Evolutionary conservation across 148 eudicot genomes (phyloP), one percentile per base, ranked within the genome.

Genomic region (Nyssa sinensis): DNA sequence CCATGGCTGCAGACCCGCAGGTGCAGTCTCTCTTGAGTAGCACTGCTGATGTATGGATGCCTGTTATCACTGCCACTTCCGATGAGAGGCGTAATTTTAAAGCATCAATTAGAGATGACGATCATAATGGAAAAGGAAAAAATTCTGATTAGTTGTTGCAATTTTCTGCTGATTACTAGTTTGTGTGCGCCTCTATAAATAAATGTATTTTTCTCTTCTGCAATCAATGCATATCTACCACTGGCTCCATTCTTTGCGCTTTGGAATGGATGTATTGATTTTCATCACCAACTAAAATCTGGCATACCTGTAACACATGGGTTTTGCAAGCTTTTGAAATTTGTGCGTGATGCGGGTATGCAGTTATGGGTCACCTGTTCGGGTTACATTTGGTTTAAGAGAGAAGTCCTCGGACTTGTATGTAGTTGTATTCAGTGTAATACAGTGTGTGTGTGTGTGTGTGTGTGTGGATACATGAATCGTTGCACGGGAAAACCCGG

Each of bases 1-100:
- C 93, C 10, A 82, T 91, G 83, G 89, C 97, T 34, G 64, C 80
- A 34, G 98, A 94, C 77, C 94, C 97, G 25, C 80, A 94, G 68
- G 93, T 94, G 23, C 81, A 79, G 80, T 80, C 90, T 13, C 81
- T 94, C 61, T 75, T 94, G 81, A 91, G 97, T 70, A 83, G 90
- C 63, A 94, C 98, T 5, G 94, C 98, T n/a, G 97, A 91, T 86
- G 82, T 91, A 24, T 94, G 98, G 97, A 83, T 94, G 97, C 98
- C 98, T 4, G 98, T 94, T 62, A 90, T 94, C 65, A 91, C 98
- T 9, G 98, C 97, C 25, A 81, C 87, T 44, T 85, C 98, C 7
- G 93, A 94, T 49, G 93, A 94, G 81, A 87, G 97, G 59, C 90
- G 87, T 7, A 86, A 83, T 47, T 88, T 94, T 81, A 80, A 84